phyloP scores from a whole-genome alignment of 1,139 yeast genomes.

The Candida pseudoviswanathii region DNA sequence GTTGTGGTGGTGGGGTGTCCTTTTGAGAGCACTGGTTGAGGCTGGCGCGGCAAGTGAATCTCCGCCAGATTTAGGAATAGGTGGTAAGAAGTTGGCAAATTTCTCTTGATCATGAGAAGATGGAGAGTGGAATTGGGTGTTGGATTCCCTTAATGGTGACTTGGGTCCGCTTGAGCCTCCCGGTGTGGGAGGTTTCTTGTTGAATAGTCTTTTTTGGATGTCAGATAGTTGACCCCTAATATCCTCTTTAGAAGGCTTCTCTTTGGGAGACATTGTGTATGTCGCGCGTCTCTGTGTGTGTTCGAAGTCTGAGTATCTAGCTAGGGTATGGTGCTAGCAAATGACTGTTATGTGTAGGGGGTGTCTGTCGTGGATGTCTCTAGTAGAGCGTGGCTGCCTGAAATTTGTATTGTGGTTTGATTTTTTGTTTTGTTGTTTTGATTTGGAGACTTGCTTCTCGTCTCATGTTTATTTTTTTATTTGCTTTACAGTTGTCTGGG shows the following conservation, averaged over 20 bases:
- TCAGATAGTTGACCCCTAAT: constrained; percentile 63
- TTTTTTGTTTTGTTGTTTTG: neutral
- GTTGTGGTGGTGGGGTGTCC: constrained; percentile 27
- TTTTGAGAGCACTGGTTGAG: constrained; percentile 8
- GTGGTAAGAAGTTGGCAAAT: constrained; percentile 17
- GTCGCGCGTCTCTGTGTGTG: neutral
- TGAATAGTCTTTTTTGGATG: constrained; percentile 56
- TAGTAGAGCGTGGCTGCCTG: neutral
- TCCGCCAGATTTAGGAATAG: constrained; percentile 21
- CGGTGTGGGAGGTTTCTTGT: constrained; percentile 21
- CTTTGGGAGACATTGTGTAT: constrained; percentile 15
- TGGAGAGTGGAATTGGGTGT: constrained; percentile 14
- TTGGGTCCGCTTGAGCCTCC: neutral
- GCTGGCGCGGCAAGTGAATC: constrained; percentile 10
- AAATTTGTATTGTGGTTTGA: neutral
- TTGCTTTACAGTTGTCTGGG: too few species aligned
- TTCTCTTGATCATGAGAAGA: constrained; percentile 23
- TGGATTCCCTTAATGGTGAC: neutral
- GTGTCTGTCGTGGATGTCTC: too few species aligned
- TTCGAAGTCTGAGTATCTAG: neutral
- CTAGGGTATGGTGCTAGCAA: neutral
- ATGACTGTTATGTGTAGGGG: too few species aligned
- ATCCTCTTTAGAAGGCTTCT: constrained; percentile 30
- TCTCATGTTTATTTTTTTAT: too few species aligned
- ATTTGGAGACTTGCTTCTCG: too few species aligned